Conservation (phyloP, 331 rosid species). For the Arachis monticola region DNA sequence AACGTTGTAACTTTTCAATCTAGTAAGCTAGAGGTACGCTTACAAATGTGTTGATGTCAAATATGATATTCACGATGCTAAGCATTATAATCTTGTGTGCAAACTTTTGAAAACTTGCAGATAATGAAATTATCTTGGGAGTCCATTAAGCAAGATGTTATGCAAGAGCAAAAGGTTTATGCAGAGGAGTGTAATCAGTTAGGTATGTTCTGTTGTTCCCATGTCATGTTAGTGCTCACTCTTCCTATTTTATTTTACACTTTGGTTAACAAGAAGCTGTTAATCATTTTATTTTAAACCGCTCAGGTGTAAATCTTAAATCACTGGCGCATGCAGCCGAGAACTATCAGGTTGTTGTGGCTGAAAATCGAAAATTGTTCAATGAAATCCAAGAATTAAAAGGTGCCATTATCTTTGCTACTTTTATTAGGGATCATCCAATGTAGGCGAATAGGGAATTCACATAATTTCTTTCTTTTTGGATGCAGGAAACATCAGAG, state of each 20-base stretch:
- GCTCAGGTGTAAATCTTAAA: conserved; percentile 70
- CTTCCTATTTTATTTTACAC: neutral
- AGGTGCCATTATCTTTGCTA: conserved; percentile 55
- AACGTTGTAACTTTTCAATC: conserved; percentile 56
- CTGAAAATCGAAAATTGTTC: conserved; percentile 70
- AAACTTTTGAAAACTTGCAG: conserved; percentile 53
- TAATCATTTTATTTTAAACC: conserved; percentile 35
- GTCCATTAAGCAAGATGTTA: conserved; percentile 65
- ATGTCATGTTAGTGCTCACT: conserved; percentile 10
- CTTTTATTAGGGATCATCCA: neutral
- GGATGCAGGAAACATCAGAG: conserved; percentile 86
- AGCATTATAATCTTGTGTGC: conserved; percentile 34
- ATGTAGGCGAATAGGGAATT: conserved; percentile 20
- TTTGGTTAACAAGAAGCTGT: conserved; percentile 9
- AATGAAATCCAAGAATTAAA: conserved; percentile 85
- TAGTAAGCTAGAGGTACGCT: conserved; percentile 66
- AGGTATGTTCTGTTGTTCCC: conserved; percentile 50
- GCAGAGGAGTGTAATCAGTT: conserved; percentile 58
- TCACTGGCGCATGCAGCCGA: conserved; percentile 65
- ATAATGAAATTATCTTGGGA: conserved; percentile 61
- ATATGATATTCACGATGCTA: conserved; percentile 30
- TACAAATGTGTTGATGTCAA: conserved; percentile 31
- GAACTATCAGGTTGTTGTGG: conserved; percentile 61
- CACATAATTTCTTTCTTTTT: neutral
- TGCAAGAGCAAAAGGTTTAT: conserved; percentile 55